These are phyloP conservation scores for Chionographis japonica DNA, from an alignment of 106 monocot species.

Conservation along the genomic window DNA sequence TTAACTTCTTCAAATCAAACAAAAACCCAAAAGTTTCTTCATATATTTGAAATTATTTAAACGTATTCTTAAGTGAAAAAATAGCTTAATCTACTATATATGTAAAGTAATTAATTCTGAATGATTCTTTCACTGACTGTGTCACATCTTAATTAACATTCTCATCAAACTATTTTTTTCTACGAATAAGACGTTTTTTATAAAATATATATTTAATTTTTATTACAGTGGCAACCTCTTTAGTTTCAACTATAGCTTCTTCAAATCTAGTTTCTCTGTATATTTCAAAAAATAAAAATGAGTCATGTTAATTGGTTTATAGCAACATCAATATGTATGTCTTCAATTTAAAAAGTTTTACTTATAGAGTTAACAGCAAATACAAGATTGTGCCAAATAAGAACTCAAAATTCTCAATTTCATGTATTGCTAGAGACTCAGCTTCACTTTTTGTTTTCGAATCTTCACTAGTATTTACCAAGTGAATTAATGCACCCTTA, in stretches of 20 bases:
- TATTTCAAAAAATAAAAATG: neutral
- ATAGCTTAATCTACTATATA: too few species aligned
- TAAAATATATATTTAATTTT: too few species aligned
- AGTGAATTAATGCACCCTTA: too few species aligned
- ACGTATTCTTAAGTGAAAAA: too few species aligned
- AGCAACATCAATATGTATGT: slow-evolving; percentile 1
- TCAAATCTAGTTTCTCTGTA: neutral
- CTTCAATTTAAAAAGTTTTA: neutral
- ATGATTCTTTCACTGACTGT: neutral
- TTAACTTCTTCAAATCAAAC: too few species aligned
- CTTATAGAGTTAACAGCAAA: neutral
- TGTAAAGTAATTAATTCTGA: neutral
- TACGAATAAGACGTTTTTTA: too few species aligned
- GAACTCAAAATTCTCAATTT: neutral
- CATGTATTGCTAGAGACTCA: neutral
- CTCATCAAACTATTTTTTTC: neutral
- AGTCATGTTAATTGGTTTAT: neutral
- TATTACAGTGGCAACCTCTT: too few species aligned
- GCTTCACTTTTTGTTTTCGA: too few species aligned
- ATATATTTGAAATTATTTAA: neutral
- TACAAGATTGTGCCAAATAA: neutral
- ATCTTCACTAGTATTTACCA: too few species aligned
- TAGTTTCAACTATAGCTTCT: neutral
- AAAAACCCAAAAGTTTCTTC: neutral
- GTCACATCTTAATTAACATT: neutral